Evolutionary conservation across 208 protist species (phyloP).

Genomic region (Phytomonas francai): DNA sequence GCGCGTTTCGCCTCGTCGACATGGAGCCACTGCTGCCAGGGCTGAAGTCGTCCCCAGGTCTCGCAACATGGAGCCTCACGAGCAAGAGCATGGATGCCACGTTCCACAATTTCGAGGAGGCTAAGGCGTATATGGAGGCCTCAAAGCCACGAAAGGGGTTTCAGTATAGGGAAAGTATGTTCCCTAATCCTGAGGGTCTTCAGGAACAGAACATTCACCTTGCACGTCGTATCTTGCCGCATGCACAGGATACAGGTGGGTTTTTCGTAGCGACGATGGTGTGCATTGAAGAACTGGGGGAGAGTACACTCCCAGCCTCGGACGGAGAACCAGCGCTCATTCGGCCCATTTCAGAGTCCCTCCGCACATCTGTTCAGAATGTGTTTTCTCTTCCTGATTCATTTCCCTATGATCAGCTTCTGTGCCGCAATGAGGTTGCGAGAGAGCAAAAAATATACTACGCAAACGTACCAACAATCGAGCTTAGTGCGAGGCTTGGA

Average conservation of each 20-base stretch:
- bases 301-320: neutral
- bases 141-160: conserved; percentile 30
- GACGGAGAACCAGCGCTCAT: conserved; percentile 16
- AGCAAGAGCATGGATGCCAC: conserved; percentile 46
- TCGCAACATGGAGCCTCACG: conserved; percentile 73
- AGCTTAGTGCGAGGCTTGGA: conserved; percentile 43
- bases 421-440: conserved; percentile 47
- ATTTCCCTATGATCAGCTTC: conserved; percentile 50
- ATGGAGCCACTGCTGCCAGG: conserved; percentile 57
- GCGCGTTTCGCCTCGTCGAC: conserved; percentile 82
- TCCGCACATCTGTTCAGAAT: conserved; percentile 32
- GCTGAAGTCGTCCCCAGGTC: conserved; percentile 61
- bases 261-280: conserved; percentile 94
- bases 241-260: conserved; percentile 94
- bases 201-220: conserved; percentile 65
- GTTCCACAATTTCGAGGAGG: conserved; percentile 52
- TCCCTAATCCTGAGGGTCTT: conserved; percentile 41
- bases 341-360: conserved; percentile 24
- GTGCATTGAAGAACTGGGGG: conserved; percentile 50
- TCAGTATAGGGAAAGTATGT: conserved; percentile 72
- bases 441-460: conserved; percentile 80
- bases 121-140: conserved; percentile 32
- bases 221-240: conserved; percentile 88
- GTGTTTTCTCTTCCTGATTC: conserved; percentile 42
- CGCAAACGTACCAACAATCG: conserved; percentile 37